Evolutionary conservation across 2,329 filamentous ascomycete genomes (phyloP).

Genomic region (Pseudocercospora crystallina): DNA sequence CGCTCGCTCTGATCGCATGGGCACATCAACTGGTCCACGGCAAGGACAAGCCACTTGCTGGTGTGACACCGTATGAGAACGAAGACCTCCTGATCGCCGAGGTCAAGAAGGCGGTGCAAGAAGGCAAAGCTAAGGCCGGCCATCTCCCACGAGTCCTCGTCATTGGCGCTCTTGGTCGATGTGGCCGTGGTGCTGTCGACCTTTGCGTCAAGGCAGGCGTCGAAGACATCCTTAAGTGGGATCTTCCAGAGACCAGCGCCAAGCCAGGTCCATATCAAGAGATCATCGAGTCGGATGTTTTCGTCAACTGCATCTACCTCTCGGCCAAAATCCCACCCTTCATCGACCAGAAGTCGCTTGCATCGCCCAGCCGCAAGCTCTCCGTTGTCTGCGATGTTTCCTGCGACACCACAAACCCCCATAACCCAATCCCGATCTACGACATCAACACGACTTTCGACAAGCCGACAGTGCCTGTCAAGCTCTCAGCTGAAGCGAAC

Average conservation of each 20-base stretch:
- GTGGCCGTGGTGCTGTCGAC: constrained; percentile 81
- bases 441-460: constrained; percentile 81
- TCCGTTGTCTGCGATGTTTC: constrained; percentile 70
- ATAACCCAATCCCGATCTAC: constrained; percentile 80
- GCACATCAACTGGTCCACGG: constrained; percentile 75
- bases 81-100: constrained; percentile 71
- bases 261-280: constrained; percentile 47
- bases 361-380: constrained; percentile 67
- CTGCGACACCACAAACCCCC: constrained; percentile 71
- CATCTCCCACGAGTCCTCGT: constrained; percentile 73
- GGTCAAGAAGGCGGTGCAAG: constrained; percentile 69
- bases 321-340: constrained; percentile 77
- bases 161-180: constrained; percentile 75
- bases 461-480: constrained; percentile 78
- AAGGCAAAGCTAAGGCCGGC: constrained; percentile 66
- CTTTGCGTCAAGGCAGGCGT: constrained; percentile 74
- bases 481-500: constrained; percentile 55
- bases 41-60: constrained; percentile 63
- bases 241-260: constrained; percentile 75
- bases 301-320: constrained; percentile 87
- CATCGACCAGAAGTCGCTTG: constrained; percentile 68
- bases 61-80: constrained; percentile 69
- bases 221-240: constrained; percentile 70
- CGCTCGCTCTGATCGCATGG: constrained; percentile 73
- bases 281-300: constrained; percentile 47